A percentile compares a stretch with the other conserved stretches of the same genome.
phyloP scores from a whole-genome alignment of 495 filamentous ascomycete species.

The Penicillium longicatenatum region DNA sequence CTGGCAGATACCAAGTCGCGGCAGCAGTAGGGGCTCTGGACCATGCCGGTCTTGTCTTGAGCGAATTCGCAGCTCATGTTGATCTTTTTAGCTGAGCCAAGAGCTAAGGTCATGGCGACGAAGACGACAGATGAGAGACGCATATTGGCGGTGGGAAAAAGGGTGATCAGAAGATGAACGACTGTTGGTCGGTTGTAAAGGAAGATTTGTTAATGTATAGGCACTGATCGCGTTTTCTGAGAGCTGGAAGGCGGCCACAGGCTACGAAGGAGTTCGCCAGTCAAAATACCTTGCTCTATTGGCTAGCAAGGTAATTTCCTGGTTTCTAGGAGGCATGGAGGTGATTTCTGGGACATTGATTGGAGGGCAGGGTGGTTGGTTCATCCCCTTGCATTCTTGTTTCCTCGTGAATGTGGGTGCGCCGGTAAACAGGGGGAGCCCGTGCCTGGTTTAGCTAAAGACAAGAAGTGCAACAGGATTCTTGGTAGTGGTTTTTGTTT shows the following conservation, averaged over 20 bases:
- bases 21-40: constrained; percentile 45
- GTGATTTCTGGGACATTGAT: constrained; percentile 4
- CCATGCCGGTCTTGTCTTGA: constrained; percentile 34
- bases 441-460: background rate
- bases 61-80: constrained; percentile 40
- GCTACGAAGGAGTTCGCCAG: constrained; percentile 13
- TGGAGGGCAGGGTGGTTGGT: constrained; percentile 18
- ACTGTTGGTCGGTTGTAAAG: no score
- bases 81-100: constrained; percentile 28
- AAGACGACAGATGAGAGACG: constrained; percentile 28
- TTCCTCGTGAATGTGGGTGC: constrained; percentile 22
- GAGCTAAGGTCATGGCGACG: constrained; percentile 23
- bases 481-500: background rate
- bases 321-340: constrained; percentile 16
- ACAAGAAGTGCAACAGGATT: background rate
- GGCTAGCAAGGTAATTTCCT: constrained; percentile 5
- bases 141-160: constrained; percentile 30
- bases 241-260: constrained; percentile 5
- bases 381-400: constrained; percentile 30
- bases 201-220: constrained; percentile 14
- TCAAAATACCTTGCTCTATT: constrained; percentile 22
- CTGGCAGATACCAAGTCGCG: constrained; percentile 24
- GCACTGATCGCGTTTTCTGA: constrained; percentile 3
- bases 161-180: no score
- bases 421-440: constrained; percentile 21